Conservation (phyloP, 2,329 filamentous ascomycete species). For the Fusarium udum region DNA sequence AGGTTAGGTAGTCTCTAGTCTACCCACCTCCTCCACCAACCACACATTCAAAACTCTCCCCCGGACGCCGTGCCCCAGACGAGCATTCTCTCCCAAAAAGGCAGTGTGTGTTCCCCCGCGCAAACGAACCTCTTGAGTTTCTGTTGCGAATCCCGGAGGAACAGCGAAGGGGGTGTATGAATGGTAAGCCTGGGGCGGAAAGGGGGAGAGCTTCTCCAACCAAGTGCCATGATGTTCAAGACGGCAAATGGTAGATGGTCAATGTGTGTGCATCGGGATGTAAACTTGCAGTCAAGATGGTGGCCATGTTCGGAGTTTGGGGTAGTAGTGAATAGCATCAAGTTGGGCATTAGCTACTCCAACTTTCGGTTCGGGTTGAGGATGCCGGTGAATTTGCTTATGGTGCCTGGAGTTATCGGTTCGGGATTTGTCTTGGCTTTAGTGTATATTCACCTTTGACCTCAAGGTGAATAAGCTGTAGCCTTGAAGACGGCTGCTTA, state of each 20-base stretch:
- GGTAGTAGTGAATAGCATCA: slow-evolving; percentile 20
- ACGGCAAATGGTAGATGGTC: slow-evolving; percentile 12
- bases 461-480: background rate
- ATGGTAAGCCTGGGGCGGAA: background rate
- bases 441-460: background rate
- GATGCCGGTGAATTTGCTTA: background rate
- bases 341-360: slow-evolving; percentile 7
- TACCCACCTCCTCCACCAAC: slow-evolving; percentile 36
- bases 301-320: slow-evolving; percentile 6
- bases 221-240: slow-evolving; percentile 7
- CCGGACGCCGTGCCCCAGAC: slow-evolving; percentile 23
- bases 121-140: slow-evolving; percentile 11
- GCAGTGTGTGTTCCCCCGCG: slow-evolving; percentile 30
- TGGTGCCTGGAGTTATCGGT: background rate
- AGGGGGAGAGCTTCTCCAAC: background rate
- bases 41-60: slow-evolving; percentile 26
- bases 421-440: slow-evolving; percentile 3
- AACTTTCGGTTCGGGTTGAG: slow-evolving; percentile 24
- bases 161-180: slow-evolving; percentile 22
- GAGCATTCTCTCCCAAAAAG: slow-evolving; percentile 25
- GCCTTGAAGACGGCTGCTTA: slow-evolving; percentile 4
- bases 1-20: slow-evolving; percentile 21
- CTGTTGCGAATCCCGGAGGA: slow-evolving; percentile 34
- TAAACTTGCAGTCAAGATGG: background rate
- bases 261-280: slow-evolving; percentile 16